Percentiles rank a stretch among this genome's conserved stretches.
Evolutionary conservation across 805 yeast genomes (phyloP).

Genomic region (Yarrowia sp.): DNA sequence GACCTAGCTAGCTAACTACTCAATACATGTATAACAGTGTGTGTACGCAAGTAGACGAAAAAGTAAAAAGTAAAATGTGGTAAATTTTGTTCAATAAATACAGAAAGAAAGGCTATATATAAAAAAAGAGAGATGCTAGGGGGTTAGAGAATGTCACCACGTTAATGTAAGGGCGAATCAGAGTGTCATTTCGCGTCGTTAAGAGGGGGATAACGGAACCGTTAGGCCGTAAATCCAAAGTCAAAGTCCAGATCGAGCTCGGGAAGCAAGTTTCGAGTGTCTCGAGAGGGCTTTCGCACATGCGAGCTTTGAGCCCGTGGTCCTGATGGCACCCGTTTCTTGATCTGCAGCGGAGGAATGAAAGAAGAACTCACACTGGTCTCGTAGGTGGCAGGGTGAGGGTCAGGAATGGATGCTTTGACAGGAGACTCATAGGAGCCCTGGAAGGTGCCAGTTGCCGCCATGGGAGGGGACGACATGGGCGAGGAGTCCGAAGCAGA

Average conservation of each 20-base stretch:
- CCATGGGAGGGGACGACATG: background rate
- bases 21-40: constrained; percentile 14
- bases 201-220: too few relatives aligned
- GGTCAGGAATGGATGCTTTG: background rate
- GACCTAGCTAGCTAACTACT: background rate
- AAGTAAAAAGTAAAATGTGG: too few relatives aligned
- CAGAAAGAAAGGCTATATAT: background rate
- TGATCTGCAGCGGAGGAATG: constrained; percentile 5
- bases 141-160: too few relatives aligned
- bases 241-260: constrained; percentile 10
- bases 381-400: background rate
- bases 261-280: background rate
- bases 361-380: background rate
- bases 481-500: constrained; percentile 16
- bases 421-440: background rate
- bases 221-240: too few relatives aligned
- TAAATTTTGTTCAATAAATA: background rate
- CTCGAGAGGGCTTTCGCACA: background rate
- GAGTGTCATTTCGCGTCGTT: too few relatives aligned
- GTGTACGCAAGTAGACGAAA: background rate
- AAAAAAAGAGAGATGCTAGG: background rate
- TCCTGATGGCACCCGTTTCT: constrained; percentile 16
- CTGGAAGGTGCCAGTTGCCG: background rate
- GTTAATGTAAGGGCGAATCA: too few relatives aligned
- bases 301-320: constrained; percentile 23